Evolutionary conservation across 768 basidiomycete genomes (phyloP).

Genomic region (Trametes cingulata): DNA sequence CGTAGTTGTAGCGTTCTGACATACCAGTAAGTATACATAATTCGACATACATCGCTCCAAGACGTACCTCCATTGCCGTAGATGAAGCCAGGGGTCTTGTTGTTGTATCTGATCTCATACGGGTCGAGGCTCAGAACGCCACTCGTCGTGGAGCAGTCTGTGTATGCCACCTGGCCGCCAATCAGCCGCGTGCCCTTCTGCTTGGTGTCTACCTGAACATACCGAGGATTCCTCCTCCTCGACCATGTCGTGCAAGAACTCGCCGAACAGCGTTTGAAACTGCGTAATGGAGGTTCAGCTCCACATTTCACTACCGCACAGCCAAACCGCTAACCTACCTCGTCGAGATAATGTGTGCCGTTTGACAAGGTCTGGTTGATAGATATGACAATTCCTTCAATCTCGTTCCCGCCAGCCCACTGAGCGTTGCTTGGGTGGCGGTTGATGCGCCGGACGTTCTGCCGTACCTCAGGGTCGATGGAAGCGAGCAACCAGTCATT

Average conservation of each 20-base stretch:
- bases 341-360: constrained; percentile 50
- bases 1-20: constrained; percentile 58
- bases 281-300: constrained; percentile 23
- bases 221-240: constrained; percentile 53
- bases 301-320: too few relatives aligned
- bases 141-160: constrained; percentile 58
- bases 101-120: constrained; percentile 50
- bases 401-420: constrained; percentile 65
- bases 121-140: constrained; percentile 60
- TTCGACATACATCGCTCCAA: background rate
- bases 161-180: constrained; percentile 49
- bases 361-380: constrained; percentile 40
- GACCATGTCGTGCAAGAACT: constrained; percentile 50
- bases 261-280: constrained; percentile 54
- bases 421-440: constrained; percentile 57
- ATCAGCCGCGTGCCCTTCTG: background rate
- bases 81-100: constrained; percentile 51
- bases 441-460: constrained; percentile 57
- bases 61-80: constrained; percentile 53
- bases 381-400: constrained; percentile 51
- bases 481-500: constrained; percentile 53
- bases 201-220: background rate
- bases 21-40: background rate
- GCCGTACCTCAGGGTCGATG: constrained; percentile 54
- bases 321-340: constrained; percentile 35